phyloP scores from a whole-genome alignment of 257 asterid species.

The Craterostigma plantagineum region DNA sequence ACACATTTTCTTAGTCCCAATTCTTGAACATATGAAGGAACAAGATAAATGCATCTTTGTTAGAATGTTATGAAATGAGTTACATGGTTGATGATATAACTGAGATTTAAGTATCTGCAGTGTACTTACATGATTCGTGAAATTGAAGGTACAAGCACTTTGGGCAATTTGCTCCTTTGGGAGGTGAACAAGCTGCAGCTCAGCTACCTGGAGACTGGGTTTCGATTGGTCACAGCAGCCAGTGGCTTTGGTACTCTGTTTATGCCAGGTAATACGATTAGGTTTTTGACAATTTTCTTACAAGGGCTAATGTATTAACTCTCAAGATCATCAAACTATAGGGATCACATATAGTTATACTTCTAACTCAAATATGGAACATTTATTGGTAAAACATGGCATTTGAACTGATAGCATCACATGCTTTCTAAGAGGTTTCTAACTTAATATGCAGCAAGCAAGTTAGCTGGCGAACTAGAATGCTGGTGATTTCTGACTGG shows the following conservation, averaged over 20 bases:
- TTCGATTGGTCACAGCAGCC: constrained; percentile 80
- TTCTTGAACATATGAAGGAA: too few species aligned
- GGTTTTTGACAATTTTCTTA: neutral
- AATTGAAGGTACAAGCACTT: constrained; percentile 49
- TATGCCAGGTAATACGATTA: constrained; percentile 50
- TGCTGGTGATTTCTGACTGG: constrained; percentile 73
- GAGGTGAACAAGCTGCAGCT: constrained; percentile 89
- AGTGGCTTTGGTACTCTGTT: constrained; percentile 96
- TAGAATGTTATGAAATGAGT: too few species aligned
- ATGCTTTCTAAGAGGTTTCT: neutral
- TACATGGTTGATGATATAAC: too few species aligned
- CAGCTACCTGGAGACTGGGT: constrained; percentile 88
- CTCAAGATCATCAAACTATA: neutral
- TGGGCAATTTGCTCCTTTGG: constrained; percentile 87
- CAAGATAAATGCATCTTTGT: too few species aligned
- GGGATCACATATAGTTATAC: neutral
- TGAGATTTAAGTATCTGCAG: too few species aligned
- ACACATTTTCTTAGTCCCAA: too few species aligned
- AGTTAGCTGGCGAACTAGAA: constrained; percentile 95
- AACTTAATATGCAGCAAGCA: constrained; percentile 45
- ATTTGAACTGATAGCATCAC: neutral
- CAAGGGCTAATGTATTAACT: neutral
- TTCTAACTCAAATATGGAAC: too few species aligned
- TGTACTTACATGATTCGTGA: neutral
- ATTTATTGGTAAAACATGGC: too few species aligned